Evolutionary conservation across 2,329 filamentous ascomycete genomes (phyloP).

Genomic region (Colletotrichum orbiculare): DNA sequence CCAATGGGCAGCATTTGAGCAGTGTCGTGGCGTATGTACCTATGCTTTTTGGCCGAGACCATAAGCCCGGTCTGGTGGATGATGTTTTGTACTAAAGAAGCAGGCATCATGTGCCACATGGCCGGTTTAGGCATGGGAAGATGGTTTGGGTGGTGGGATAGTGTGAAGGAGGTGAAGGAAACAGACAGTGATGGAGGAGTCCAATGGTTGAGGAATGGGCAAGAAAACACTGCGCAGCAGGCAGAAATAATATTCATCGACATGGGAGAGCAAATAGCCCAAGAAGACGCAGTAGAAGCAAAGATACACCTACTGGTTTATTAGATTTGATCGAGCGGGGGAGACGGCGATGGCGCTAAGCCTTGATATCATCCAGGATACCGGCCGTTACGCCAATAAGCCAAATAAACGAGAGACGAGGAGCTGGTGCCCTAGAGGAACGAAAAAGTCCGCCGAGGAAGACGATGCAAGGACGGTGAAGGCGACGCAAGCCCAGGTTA

Average conservation of each 20-base stretch:
- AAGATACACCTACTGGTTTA: constrained; percentile 28
- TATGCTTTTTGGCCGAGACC: too few species aligned
- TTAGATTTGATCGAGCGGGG: constrained; percentile 26
- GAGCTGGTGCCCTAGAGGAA: constrained; percentile 17
- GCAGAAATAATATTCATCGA: too few species aligned
- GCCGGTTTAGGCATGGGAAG: background rate
- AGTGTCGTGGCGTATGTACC: background rate
- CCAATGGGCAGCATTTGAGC: too few species aligned
- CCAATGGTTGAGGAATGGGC: background rate
- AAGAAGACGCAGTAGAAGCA: background rate
- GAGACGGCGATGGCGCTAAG: constrained; percentile 21
- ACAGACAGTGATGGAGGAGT: background rate
- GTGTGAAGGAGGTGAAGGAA: background rate
- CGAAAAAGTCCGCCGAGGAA: constrained; percentile 6
- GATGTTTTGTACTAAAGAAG: background rate
- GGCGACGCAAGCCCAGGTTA: too few species aligned
- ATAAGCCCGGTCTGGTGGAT: too few species aligned
- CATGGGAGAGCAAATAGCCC: background rate
- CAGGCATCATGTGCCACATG: background rate
- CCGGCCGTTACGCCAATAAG: background rate
- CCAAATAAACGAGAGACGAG: constrained; percentile 11
- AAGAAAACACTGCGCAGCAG: background rate
- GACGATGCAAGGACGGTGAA: background rate
- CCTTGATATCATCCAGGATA: constrained; percentile 35
- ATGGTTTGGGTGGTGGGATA: background rate